phyloP scores from a whole-genome alignment of 495 filamentous ascomycete species.

The Podospora pseudoanserina region DNA sequence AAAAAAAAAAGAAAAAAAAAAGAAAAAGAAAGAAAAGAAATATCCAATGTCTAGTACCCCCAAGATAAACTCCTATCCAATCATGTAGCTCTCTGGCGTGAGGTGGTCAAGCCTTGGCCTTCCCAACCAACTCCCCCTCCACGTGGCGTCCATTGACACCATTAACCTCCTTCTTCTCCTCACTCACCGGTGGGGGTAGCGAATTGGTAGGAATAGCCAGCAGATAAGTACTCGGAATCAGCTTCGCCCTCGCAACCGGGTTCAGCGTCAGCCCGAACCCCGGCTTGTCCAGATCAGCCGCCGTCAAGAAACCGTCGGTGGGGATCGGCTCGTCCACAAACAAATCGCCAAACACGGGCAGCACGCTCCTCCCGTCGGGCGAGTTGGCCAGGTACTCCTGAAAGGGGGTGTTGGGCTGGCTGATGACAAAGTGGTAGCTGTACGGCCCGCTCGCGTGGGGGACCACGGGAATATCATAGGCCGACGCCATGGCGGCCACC shows the following conservation, averaged over 20 bases:
- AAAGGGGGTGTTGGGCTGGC: constrained; percentile 86
- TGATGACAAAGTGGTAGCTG: constrained; percentile 91
- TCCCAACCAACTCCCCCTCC: constrained; percentile 18
- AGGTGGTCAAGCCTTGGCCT: constrained; percentile 10
- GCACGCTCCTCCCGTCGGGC: constrained; percentile 78
- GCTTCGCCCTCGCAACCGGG: constrained; percentile 60
- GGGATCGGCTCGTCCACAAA: constrained; percentile 91
- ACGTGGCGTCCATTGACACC: constrained; percentile 16
- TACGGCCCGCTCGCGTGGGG: constrained; percentile 90
- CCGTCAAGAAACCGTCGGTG: constrained; percentile 71
- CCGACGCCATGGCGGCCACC: constrained; percentile 80
- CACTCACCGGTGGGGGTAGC: constrained; percentile 42
- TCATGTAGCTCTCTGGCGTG: neutral
- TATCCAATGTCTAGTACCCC: too few species aligned
- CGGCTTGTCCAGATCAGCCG: constrained; percentile 77
- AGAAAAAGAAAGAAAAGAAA: too few species aligned
- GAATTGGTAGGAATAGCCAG: constrained; percentile 66
- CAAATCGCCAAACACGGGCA: constrained; percentile 86
- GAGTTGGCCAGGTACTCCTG: constrained; percentile 94
- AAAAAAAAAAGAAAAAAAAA: too few species aligned
- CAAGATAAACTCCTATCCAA: neutral
- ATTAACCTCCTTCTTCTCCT: constrained; percentile 17
- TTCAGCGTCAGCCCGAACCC: constrained; percentile 88
- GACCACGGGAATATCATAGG: constrained; percentile 92
- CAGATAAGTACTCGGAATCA: constrained; percentile 69